Evolutionary conservation across 768 basidiomycete species (phyloP).

Genomic region (Antrodiella citrinella): DNA sequence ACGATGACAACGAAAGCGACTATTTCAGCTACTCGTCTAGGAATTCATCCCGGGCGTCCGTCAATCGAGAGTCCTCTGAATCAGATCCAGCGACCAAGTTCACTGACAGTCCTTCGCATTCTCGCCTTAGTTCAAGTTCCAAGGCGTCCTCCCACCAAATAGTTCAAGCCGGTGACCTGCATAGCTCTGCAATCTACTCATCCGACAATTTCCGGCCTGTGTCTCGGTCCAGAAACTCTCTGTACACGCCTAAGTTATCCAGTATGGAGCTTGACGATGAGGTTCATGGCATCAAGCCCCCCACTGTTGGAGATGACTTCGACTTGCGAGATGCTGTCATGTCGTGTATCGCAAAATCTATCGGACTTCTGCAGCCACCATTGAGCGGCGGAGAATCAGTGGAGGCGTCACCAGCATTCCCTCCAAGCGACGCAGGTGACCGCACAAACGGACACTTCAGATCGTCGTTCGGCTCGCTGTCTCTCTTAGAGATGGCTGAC

Average conservation of each 20-base stretch:
- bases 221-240: slow-evolving; percentile 11
- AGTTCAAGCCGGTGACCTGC: slow-evolving; percentile 73
- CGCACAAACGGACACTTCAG: slow-evolving; percentile 33
- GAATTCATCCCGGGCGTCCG: slow-evolving; percentile 12
- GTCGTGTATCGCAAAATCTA: slow-evolving; percentile 96
- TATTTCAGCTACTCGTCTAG: slow-evolving; percentile 38
- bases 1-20: slow-evolving; percentile 44
- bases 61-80: neutral
- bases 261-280: neutral
- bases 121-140: slow-evolving; percentile 9
- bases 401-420: slow-evolving; percentile 58
- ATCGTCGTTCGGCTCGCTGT: slow-evolving; percentile 69
- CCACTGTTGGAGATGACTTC: slow-evolving; percentile 44
- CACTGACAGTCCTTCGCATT: slow-evolving; percentile 10
- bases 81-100: slow-evolving; percentile 17
- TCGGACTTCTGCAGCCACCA: slow-evolving; percentile 86
- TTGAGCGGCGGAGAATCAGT: slow-evolving; percentile 58
- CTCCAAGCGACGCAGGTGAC: slow-evolving; percentile 35
- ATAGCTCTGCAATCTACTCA: slow-evolving; percentile 45
- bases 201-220: slow-evolving; percentile 33
- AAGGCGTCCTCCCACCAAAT: slow-evolving; percentile 38
- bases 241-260: slow-evolving; percentile 7
- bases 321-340: slow-evolving; percentile 96
- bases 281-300: neutral
- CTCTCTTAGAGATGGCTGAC: slow-evolving; percentile 63